phyloP scores from a whole-genome alignment of 805 yeast species.

The Clavispora carvajalis region DNA sequence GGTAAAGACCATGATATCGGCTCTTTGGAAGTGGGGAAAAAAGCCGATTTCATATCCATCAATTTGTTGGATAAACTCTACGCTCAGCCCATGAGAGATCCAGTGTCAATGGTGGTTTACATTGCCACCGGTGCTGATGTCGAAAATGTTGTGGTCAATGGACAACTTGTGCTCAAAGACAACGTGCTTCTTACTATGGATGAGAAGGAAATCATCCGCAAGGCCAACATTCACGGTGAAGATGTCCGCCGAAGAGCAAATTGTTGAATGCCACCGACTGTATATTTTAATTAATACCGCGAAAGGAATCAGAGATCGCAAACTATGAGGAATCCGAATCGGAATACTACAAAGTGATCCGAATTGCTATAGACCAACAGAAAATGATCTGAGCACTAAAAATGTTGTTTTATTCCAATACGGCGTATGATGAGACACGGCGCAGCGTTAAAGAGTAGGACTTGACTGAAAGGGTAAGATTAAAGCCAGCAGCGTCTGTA shows the following conservation, averaged over 20 bases:
- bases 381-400: too few relatives aligned
- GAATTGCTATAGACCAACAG: too few relatives aligned
- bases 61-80: conserved; percentile 14
- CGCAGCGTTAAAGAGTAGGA: too few relatives aligned
- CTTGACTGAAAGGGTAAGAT: too few relatives aligned
- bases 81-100: conserved; percentile 19
- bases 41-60: conserved; percentile 13
- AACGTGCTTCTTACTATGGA: conserved; percentile 7
- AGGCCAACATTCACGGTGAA: conserved; percentile 10
- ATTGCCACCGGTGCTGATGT: conserved; percentile 20
- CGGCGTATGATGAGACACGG: too few relatives aligned
- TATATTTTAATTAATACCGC: too few relatives aligned
- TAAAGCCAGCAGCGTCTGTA: too few relatives aligned
- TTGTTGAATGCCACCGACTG: conserved; percentile 2
- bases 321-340: too few relatives aligned
- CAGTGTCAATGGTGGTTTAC: conserved; percentile 19
- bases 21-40: conserved; percentile 11
- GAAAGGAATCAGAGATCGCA: too few relatives aligned
- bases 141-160: conserved; percentile 9
- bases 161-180: conserved; percentile 6
- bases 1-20: conserved; percentile 14
- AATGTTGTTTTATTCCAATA: too few relatives aligned
- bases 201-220: conserved; percentile 7
- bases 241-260: conserved; percentile 8
- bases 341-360: too few relatives aligned